Base-by-base conservation (phyloP, 164 flowering plant genomes). In the Chimonanthus salicifolius region DNA sequence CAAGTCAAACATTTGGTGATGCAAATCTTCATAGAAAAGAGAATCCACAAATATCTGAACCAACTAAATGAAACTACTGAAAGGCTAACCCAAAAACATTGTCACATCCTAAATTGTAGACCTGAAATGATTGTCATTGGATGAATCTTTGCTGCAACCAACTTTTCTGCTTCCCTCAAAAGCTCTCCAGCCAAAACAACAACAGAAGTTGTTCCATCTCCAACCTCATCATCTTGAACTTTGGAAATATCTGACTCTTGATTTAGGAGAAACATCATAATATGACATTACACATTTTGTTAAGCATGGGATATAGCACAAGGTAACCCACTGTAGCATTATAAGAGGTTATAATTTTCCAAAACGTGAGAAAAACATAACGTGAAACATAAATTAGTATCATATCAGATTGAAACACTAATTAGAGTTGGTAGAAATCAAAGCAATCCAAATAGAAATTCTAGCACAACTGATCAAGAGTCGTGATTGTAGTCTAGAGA, bases 151-250 rank as follows among this genome's bases (percentile, higher is more conserved):
- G 90, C 62, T 3, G 88, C 86, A 63, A 95, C 85, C 75, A 93
- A 79, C 80, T 95, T 95, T 80, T 95, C 99, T 11, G 98, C 99
- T 79, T 93, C 97, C 81, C 98, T 86, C 16, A 95, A 75, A 70
- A 95, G 94, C 77, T 95, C 99, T 18, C 99, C 98, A 77, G 98
- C 98, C 83, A 95, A 85, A 64, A 95, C 99, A 80, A 92, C 99
- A 77, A 95, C 99, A 16, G 98, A 95, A 47, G 99, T 95, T 49
- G 99, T 95, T 66, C 99, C 99, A 79, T 95, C 99, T 74, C 99
- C 99, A 82, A 95, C 99, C 81, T 93, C 99, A 82, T 95, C 99
- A 83, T 95, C 99, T 87, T 95, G 99, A 64, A 93, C 98, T 82
- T 95, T 95, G 50, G 98, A 95, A 68, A 95, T 95, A 67, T 95